phyloP scores from a whole-genome alignment of 805 yeast genomes.

The Myxozyma mucilagina region DNA sequence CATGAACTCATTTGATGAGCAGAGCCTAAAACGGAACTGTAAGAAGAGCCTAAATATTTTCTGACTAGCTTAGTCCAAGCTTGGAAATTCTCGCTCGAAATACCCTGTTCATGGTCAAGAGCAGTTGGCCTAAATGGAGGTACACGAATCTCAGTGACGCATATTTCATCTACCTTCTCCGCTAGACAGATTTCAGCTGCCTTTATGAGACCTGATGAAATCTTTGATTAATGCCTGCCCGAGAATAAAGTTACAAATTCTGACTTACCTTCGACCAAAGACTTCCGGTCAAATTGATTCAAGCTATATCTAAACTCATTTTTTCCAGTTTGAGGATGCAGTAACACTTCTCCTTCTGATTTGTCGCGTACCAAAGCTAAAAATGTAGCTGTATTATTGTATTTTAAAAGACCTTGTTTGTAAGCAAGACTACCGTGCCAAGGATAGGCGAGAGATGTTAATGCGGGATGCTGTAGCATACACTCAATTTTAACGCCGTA shows the following conservation, averaged over 20 bases:
- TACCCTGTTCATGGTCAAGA: conserved; percentile 41
- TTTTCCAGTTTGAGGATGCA: conserved; percentile 41
- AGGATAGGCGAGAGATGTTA: conserved; percentile 46
- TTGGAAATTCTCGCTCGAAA: conserved; percentile 48
- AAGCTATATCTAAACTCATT: conserved; percentile 46
- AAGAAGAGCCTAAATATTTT: conserved; percentile 31
- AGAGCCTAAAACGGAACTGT: conserved; percentile 45
- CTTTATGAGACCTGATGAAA: conserved; percentile 2
- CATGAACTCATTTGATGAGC: conserved; percentile 60
- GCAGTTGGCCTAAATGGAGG: conserved; percentile 34
- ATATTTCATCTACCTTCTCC: conserved; percentile 9
- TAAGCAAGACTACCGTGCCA: conserved; percentile 44
- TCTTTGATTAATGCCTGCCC: background rate
- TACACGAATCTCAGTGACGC: conserved; percentile 1
- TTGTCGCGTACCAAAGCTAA: conserved; percentile 52
- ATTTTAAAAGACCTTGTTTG: conserved; percentile 43
- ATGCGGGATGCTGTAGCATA: conserved; percentile 48
- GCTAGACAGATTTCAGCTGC: conserved; percentile 13
- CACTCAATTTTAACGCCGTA: conserved; percentile 58
- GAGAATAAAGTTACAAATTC: background rate
- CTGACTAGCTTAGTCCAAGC: conserved; percentile 38
- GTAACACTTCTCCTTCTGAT: conserved; percentile 45
- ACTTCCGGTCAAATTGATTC: conserved; percentile 45
- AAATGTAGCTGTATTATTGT: conserved; percentile 44
- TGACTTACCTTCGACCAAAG: conserved; percentile 6